These are phyloP conservation scores for Erodium maritimum DNA, from an alignment of 345 rosid species.

Conservation along the genomic window DNA sequence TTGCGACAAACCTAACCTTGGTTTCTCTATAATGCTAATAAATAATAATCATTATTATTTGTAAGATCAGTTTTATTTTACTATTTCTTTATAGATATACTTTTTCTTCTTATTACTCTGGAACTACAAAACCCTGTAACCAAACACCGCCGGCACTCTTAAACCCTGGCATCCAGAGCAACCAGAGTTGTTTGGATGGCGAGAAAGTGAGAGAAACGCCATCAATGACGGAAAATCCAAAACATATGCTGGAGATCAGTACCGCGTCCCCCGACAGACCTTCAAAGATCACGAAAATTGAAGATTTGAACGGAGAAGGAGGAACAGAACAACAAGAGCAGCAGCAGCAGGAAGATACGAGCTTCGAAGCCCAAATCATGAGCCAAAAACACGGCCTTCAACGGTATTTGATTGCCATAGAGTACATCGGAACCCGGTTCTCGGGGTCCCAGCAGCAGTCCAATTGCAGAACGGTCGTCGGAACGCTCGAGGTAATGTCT, in stretches of 20 bases:
- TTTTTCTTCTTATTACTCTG: constrained; percentile 11
- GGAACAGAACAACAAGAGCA: constrained; percentile 18
- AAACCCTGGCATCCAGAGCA: background rate
- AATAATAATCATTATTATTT: too few relatives aligned
- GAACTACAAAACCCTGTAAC: background rate
- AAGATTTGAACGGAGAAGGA: constrained; percentile 17
- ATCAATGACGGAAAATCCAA: background rate
- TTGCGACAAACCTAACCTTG: too few relatives aligned
- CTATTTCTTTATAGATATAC: too few relatives aligned
- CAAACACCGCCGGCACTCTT: background rate
- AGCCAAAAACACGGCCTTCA: constrained; percentile 45
- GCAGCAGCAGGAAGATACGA: constrained; percentile 17
- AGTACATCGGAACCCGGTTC: constrained; percentile 82
- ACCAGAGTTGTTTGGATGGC: background rate
- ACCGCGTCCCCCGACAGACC: constrained; percentile 27
- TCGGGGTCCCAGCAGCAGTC: constrained; percentile 80
- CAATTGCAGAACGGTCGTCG: constrained; percentile 60
- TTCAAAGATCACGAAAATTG: constrained; percentile 39
- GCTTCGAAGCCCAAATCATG: constrained; percentile 21
- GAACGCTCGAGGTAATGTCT: constrained; percentile 56
- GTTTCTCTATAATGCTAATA: too few relatives aligned
- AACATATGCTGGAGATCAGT: constrained; percentile 5
- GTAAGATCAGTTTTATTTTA: too few relatives aligned
- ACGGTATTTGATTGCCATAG: constrained; percentile 74
- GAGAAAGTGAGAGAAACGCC: background rate